Base-by-base conservation (phyloP, 1,139 yeast genomes). In the Kurtzmaniella quercitrusa region DNA sequence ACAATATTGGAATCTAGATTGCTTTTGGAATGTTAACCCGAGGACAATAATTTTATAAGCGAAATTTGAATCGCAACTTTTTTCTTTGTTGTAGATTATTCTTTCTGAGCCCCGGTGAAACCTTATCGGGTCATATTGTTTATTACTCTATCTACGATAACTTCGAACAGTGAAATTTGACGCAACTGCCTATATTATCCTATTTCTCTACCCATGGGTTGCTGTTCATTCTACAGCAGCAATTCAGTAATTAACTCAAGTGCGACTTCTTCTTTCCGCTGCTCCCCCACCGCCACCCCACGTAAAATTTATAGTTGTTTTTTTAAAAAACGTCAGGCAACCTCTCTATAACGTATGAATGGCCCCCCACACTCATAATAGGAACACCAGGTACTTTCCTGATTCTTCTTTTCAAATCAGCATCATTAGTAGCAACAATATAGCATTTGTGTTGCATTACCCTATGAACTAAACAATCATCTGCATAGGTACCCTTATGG, bases 371-470 rank as follows among this genome's bases (percentile, higher is more conserved):
- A 63, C 96, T 89, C 93, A 93, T 81, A 39, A 93, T 73, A 10
- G 98, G 98, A 49, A 93, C 87, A 57, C 98, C 98, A 1, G 98
- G 98, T 14, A 93, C 90, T 65, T 93, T 93, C 67, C 98, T 79
- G 37, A 93, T 79, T 63, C 98, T 78, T 59, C 97, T 81, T 63
- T 93, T 93, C 60, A 93, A 72, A 56, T 93, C 98, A n/a, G 96
- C 97, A 82, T 93, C 98, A 64, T 93, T 93, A 1, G 98, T 91
- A 39, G 98, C 98, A 37, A 93, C 98, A 46, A 93, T 91, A 60
- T 82, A 93, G 65, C 98, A 93, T 61, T 93, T 93, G 66, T 93
- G 98, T 59, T 91, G 98, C 65, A 91, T 78, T 6, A 93, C 95
- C 53, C 98, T 74, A 60, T 86, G 84, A 23, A 93, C 98, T 34